Evolutionary conservation across 2,329 filamentous ascomycete species (phyloP), one percentile per base, ranked within the genome.

Genomic region (Venturia pyrina): DNA sequence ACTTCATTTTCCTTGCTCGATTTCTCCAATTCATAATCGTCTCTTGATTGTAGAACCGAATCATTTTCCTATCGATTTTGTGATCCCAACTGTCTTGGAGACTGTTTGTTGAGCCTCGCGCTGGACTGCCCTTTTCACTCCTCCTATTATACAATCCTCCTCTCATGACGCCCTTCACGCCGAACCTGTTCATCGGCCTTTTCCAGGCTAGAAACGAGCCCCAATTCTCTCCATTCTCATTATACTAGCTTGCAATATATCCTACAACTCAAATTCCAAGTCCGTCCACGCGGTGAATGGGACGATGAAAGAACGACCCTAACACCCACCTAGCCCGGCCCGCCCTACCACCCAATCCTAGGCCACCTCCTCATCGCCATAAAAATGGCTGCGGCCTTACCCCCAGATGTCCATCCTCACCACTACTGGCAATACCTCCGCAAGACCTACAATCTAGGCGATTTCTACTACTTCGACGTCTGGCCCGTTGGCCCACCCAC

Each of bases 401-500:
- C 64, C 10, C 64, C 56, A 13, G 64, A 66, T 44, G 64, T 66
- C n/a, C 64, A 66, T 34, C 64, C 64, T 8, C 64, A 66, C 21
- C 64, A 66, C 24, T 66, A 62, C 59, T 66, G 64, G 64, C 37
- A 62, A 11, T 66, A 46, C 32, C 64, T 66, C n/a, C 40, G 59
- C 34, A 66, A 3, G 19, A 41, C 28, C 17, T 66, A 66, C 64
- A 41, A 66, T 15, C 43, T 66, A 11, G 40, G 10, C 28, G 13
- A 44, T 34, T 62, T 64, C 44, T 66, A 34, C 60, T 66, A 66
- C 37, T 43, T 66, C 44, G 65, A 66, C 48, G 43, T 57, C 34
- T 66, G 61, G 61, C 65, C 65, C 19, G 19, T 66, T 4, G 65
- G 60, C 21, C 65, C 65, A 11, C 44, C 46, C 4, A 59, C 59